Evolutionary conservation across 228 moss, liverwort and hornwort genomes (phyloP).

Genomic region (Sphagnum fallax): DNA sequence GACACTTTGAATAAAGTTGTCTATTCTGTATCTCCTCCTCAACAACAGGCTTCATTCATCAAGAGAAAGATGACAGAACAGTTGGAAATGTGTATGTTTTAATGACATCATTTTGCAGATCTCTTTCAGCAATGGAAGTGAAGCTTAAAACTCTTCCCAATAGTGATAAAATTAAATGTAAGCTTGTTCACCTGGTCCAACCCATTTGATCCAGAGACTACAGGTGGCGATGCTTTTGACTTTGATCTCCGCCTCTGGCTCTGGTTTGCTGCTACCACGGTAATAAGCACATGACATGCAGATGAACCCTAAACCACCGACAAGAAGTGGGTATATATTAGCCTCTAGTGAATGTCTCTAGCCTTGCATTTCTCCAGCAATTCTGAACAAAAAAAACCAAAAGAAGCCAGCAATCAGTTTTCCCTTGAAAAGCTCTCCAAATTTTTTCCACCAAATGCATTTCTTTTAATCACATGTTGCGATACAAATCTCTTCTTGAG

Average conservation of each 20-base stretch:
- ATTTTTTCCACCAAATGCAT: no score
- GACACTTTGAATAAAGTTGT: not conserved
- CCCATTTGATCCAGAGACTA: slow-evolving; percentile 13
- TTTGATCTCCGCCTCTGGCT: slow-evolving; percentile 21
- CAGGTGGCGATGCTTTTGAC: slow-evolving; percentile 26
- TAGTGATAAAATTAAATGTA: not conserved
- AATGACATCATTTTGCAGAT: slow-evolving; percentile 6
- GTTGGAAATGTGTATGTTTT: slow-evolving; percentile 2
- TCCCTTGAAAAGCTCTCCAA: no score
- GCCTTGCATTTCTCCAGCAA: no score
- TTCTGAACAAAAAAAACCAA: no score
- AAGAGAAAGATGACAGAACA: slow-evolving; percentile 6
- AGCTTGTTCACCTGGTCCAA: slow-evolving; percentile 48
- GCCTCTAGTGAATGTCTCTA: no score
- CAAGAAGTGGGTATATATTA: no score
- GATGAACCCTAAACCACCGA: slow-evolving; percentile 12
- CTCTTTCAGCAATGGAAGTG: not conserved
- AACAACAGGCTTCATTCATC: slow-evolving; percentile 2
- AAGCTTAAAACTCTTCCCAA: not conserved
- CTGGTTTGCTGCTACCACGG: slow-evolving; percentile 20
- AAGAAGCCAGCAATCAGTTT: no score
- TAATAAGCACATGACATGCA: slow-evolving; percentile 7
- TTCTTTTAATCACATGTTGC: no score
- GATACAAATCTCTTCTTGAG: no score
- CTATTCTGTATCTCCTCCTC: slow-evolving; percentile 7